phyloP scores from a whole-genome alignment of 371 early-diverging fungal genomes.

The Saksenaea vasiformis region DNA sequence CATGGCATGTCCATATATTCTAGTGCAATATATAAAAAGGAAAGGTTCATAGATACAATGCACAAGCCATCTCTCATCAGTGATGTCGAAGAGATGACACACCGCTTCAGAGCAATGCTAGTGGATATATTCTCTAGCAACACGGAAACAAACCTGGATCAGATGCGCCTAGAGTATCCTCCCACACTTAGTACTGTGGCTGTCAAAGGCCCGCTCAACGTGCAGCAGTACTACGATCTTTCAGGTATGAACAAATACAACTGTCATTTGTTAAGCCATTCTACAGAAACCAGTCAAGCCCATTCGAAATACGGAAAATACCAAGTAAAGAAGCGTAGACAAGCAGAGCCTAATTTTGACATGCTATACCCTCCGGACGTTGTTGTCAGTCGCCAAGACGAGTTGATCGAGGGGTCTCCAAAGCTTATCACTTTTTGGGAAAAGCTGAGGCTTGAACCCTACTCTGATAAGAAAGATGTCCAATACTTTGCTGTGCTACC shows the following conservation, averaged over 20 bases:
- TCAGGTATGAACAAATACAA: slow-evolving; percentile 29
- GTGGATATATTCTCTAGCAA: slow-evolving; percentile 45
- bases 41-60: neutral
- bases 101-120: slow-evolving; percentile 49
- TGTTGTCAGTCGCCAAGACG: slow-evolving; percentile 59
- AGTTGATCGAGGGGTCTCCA: slow-evolving; percentile 59
- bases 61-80: slow-evolving; percentile 13
- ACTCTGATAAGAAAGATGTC: slow-evolving; percentile 55
- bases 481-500: slow-evolving; percentile 62
- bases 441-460: slow-evolving; percentile 61
- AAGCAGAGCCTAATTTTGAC: slow-evolving; percentile 57
- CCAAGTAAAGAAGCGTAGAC: slow-evolving; percentile 61
- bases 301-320: slow-evolving; percentile 70
- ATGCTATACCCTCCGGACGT: slow-evolving; percentile 54
- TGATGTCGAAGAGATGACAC: slow-evolving; percentile 24
- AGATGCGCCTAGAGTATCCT: slow-evolving; percentile 25
- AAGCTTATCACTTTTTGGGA: slow-evolving; percentile 64
- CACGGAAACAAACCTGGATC: slow-evolving; percentile 8
- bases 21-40: neutral
- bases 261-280: neutral
- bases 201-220: slow-evolving; percentile 47
- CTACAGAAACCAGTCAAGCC: slow-evolving; percentile 53
- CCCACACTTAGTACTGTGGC: slow-evolving; percentile 37
- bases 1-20: neutral
- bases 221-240: slow-evolving; percentile 52